Conservation (phyloP, 345 rosid species). For the Brassica rapa region DNA sequence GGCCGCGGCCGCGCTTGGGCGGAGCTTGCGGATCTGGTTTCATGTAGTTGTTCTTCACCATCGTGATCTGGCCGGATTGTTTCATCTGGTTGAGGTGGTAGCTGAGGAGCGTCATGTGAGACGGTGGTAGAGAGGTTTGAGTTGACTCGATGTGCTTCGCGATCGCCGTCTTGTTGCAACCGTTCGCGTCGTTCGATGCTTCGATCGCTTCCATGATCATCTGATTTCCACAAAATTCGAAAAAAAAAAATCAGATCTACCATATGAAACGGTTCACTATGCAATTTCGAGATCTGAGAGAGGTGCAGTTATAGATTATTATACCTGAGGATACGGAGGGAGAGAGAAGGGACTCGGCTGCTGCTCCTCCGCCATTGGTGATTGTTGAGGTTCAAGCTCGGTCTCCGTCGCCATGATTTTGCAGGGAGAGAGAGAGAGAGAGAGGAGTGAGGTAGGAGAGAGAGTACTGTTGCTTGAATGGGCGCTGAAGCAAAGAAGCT, state of each 20-base stretch:
- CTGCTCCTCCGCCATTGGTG: not conserved
- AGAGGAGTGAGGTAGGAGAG: not conserved
- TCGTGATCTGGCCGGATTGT: constrained; percentile 54
- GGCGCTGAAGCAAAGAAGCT: constrained; percentile 4
- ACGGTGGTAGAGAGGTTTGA: constrained; percentile 53
- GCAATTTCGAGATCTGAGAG: not conserved
- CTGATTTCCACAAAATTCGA: constrained; percentile 26
- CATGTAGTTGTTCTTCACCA: constrained; percentile 77
- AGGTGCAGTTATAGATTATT: not conserved
- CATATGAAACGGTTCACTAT: not conserved
- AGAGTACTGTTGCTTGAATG: constrained; percentile 16
- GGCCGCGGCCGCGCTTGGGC: constrained; percentile 86
- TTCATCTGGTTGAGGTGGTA: constrained; percentile 75
- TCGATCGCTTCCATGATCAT: constrained; percentile 85
- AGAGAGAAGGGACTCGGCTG: constrained; percentile 1
- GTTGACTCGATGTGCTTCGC: constrained; percentile 61
- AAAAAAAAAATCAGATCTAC: not conserved
- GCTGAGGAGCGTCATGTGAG: constrained; percentile 59
- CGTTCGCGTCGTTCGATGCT: constrained; percentile 50
- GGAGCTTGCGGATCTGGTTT: constrained; percentile 76
- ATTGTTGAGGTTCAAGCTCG: not conserved
- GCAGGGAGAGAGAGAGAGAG: not conserved
- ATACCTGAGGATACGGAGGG: constrained; percentile 48
- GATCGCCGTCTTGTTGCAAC: constrained; percentile 66
- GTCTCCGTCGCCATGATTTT: constrained; percentile 30